These are phyloP conservation scores for Talaromyces verruculosus DNA, from an alignment of 2,329 filamentous ascomycete genomes.

Conservation along the genomic window DNA sequence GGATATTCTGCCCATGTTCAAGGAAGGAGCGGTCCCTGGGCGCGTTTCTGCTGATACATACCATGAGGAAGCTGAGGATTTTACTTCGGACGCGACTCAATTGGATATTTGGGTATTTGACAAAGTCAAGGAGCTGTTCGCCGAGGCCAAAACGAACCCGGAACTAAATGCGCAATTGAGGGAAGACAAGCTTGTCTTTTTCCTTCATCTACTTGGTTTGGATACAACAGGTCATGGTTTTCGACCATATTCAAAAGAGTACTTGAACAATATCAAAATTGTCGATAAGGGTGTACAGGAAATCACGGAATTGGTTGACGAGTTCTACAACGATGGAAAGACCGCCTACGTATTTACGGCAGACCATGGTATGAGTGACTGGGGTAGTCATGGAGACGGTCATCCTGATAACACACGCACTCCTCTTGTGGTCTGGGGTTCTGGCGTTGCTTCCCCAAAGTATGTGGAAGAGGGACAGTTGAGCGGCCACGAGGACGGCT, in stretches of 20 bases:
- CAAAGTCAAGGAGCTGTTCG: slow-evolving; percentile 82
- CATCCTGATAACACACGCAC: slow-evolving; percentile 97
- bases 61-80: slow-evolving; percentile 82
- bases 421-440: slow-evolving; percentile 88
- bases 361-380: slow-evolving; percentile 98
- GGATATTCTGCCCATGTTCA: slow-evolving; percentile 96
- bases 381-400: slow-evolving; percentile 97
- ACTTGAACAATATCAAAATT: slow-evolving; percentile 88
- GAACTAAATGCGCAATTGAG: slow-evolving; percentile 71
- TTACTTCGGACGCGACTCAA: slow-evolving; percentile 74
- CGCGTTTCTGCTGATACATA: slow-evolving; percentile 87
- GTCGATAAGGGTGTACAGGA: slow-evolving; percentile 89
- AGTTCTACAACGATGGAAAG: slow-evolving; percentile 79
- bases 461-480: slow-evolving; percentile 57
- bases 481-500: slow-evolving; percentile 80
- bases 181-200: slow-evolving; percentile 89
- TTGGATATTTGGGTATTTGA: slow-evolving; percentile 97
- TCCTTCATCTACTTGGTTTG: slow-evolving; percentile 86
- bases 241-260: slow-evolving; percentile 92
- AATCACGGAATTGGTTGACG: slow-evolving; percentile 74
- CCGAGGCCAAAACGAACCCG: slow-evolving; percentile 72
- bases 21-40: slow-evolving; percentile 83
- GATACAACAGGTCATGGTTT: slow-evolving; percentile 86
- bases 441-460: slow-evolving; percentile 77
- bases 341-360: slow-evolving; percentile 97